Evolutionary conservation across 2,329 filamentous ascomycete genomes (phyloP).

Genomic region (Phoma sp.): DNA sequence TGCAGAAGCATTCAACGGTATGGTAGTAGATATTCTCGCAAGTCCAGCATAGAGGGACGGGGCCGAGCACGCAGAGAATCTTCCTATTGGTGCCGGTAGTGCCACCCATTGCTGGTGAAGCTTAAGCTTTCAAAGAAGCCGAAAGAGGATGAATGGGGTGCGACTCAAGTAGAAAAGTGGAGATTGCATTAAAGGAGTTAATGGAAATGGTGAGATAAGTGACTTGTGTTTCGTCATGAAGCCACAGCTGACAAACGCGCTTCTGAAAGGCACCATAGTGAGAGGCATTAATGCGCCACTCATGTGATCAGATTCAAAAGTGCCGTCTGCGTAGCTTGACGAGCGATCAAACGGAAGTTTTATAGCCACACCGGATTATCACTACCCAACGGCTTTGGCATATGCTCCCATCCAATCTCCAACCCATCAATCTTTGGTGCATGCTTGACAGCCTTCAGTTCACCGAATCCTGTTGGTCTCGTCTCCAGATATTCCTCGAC

Average conservation of each 20-base stretch:
- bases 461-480: conserved; percentile 56
- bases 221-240: too few relatives aligned
- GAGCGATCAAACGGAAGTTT: not conserved
- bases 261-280: too few relatives aligned
- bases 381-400: conserved; percentile 60
- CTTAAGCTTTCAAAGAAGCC: not conserved
- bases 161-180: too few relatives aligned
- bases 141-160: too few relatives aligned
- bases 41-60: not conserved
- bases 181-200: too few relatives aligned
- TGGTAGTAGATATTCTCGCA: not conserved
- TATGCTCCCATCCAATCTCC: conserved; percentile 58
- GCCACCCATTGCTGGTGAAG: not conserved
- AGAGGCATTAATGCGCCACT: not conserved
- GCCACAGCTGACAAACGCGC: not conserved
- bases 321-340: not conserved
- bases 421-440: conserved; percentile 57
- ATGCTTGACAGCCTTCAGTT: conserved; percentile 58
- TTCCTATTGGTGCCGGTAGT: not conserved
- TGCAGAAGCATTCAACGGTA: not conserved
- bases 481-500: conserved; percentile 54
- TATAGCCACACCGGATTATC: conserved; percentile 54
- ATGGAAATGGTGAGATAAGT: too few relatives aligned
- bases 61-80: not conserved
- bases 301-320: too few relatives aligned